Evolutionary conservation across 352 stramenopile species (phyloP).

Genomic region (Thalassiosira exigua): DNA sequence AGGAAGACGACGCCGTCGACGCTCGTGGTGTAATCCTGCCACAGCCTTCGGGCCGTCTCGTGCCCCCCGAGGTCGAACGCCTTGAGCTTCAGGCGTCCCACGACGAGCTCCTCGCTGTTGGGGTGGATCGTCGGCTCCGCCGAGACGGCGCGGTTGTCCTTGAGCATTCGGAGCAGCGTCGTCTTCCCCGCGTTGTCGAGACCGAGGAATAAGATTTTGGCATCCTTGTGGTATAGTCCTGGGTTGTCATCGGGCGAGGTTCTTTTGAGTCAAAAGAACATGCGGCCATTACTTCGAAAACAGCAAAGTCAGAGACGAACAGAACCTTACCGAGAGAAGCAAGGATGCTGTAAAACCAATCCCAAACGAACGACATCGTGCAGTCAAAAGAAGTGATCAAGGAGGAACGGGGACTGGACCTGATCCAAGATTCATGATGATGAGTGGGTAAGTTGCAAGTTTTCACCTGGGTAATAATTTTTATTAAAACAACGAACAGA

Average conservation of each 20-base stretch:
- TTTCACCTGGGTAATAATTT: no score
- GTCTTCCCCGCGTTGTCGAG: slow-evolving; percentile 99
- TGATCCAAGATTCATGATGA: no score
- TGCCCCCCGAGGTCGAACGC: slow-evolving; percentile 99
- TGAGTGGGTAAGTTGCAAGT: no score
- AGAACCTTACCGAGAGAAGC: slow-evolving; percentile 75
- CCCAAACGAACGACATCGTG: slow-evolving; percentile 70
- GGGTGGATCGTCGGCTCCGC: slow-evolving; percentile 88
- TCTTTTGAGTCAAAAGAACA: slow-evolving; percentile 12
- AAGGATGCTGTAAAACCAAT: slow-evolving; percentile 85
- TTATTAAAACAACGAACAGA: no score
- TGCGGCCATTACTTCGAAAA: neutral
- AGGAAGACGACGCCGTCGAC: slow-evolving; percentile 99
- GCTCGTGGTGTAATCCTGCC: slow-evolving; percentile 99
- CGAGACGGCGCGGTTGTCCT: slow-evolving; percentile 87
- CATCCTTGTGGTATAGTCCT: slow-evolving; percentile 99
- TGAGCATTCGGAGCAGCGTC: slow-evolving; percentile 99
- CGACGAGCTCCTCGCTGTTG: slow-evolving; percentile 88
- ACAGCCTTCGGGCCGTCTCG: slow-evolving; percentile 93
- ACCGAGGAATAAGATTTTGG: slow-evolving; percentile 99
- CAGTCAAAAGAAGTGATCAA: no score
- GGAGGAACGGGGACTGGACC: no score
- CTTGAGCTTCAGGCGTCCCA: slow-evolving; percentile 98
- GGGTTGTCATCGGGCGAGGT: neutral
- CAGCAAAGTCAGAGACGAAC: neutral